A percentile compares a stretch with the other conserved stretches of the same genome.
Evolutionary conservation across 768 basidiomycete genomes (phyloP).

Genomic region (Erythrobasidium yunnanense): DNA sequence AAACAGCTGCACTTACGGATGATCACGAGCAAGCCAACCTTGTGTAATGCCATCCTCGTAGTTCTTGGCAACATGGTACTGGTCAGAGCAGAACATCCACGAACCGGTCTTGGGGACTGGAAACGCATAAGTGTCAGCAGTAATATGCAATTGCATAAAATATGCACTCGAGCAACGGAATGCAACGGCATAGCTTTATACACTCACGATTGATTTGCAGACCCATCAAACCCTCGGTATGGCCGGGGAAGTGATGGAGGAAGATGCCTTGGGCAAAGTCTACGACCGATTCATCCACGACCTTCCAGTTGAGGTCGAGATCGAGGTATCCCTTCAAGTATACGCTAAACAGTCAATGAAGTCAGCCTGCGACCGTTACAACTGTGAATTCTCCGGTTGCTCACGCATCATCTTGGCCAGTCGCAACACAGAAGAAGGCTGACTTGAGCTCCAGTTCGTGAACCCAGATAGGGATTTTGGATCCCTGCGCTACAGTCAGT

Average conservation of each 20-base stretch:
- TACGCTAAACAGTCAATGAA: not conserved
- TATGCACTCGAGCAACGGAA: not conserved
- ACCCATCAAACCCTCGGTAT: slow-evolving; percentile 28
- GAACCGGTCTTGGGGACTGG: slow-evolving; percentile 13
- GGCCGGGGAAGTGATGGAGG: slow-evolving; percentile 26
- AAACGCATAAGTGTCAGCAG: not conserved
- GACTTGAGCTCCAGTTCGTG: slow-evolving; percentile 28
- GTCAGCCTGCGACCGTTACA: not conserved
- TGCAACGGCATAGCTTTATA: no score
- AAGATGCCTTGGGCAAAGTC: slow-evolving; percentile 26
- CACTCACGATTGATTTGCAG: slow-evolving; percentile 24
- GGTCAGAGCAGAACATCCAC: slow-evolving; percentile 26
- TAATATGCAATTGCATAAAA: not conserved
- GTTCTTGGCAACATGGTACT: slow-evolving; percentile 7
- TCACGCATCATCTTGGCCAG: slow-evolving; percentile 12
- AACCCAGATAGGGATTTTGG: slow-evolving; percentile 21
- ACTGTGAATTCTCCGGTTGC: not conserved
- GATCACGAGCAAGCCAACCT: slow-evolving; percentile 25
- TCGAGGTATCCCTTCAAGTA: slow-evolving; percentile 22
- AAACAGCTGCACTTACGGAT: not conserved
- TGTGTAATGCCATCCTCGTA: slow-evolving; percentile 17
- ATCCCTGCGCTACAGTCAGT: not conserved
- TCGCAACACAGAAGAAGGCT: slow-evolving; percentile 23
- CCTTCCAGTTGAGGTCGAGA: slow-evolving; percentile 20
- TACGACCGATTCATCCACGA: slow-evolving; percentile 15